A percentile compares a stretch with the other conserved stretches of the same genome.
These are phyloP conservation scores for Penicillium bovifimosum DNA, from an alignment of 495 filamentous ascomycete genomes.

Conservation along the genomic window DNA sequence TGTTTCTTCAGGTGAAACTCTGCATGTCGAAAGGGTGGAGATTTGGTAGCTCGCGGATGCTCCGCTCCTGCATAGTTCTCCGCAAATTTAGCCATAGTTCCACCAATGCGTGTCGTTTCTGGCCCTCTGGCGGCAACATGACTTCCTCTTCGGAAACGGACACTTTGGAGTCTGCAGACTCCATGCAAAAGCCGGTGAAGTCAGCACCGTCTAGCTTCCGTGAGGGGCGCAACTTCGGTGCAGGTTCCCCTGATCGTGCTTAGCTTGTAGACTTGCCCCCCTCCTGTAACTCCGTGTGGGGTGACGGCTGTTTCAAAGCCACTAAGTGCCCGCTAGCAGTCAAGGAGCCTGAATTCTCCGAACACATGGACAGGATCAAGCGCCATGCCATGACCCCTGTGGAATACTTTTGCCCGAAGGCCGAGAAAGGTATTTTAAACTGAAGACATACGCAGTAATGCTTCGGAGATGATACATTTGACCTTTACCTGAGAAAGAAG, in stretches of 20 bases:
- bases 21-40: conserved; percentile 10
- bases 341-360: neutral
- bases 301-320: conserved; percentile 11
- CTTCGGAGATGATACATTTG: too few relatives aligned
- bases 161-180: neutral
- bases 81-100: conserved; percentile 7
- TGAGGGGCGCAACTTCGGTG: neutral
- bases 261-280: conserved; percentile 3
- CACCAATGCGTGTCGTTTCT: conserved; percentile 9
- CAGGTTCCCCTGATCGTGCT: neutral
- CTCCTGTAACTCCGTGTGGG: conserved; percentile 14
- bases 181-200: neutral
- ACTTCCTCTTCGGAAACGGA: conserved; percentile 4
- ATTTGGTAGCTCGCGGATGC: conserved; percentile 1
- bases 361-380: neutral
- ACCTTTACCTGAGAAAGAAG: too few relatives aligned
- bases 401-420: neutral
- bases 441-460: too few relatives aligned
- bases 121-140: neutral
- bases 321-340: neutral
- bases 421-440: neutral
- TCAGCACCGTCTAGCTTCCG: neutral
- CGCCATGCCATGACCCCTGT: neutral
- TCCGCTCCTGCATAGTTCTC: conserved; percentile 2
- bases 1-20: conserved; percentile 5